Evolutionary conservation across 208 protist species (phyloP).

Genomic region (Trichomonas gallinae): DNA sequence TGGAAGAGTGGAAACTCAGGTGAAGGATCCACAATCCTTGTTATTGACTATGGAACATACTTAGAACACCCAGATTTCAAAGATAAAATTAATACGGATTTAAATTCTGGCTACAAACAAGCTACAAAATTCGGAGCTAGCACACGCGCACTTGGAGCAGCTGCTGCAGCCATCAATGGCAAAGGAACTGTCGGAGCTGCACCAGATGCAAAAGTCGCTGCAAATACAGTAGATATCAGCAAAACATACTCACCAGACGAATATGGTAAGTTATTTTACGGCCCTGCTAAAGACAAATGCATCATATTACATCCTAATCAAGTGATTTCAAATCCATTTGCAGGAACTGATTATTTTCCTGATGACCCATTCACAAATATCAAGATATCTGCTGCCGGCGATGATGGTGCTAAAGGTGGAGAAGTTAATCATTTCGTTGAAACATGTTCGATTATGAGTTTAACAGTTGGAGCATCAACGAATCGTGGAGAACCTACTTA

Average conservation of each 20-base stretch:
- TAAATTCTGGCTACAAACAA: background rate
- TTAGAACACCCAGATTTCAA: background rate
- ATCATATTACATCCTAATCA: background rate
- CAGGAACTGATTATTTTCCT: background rate
- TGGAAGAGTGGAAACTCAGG: background rate
- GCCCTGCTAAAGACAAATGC: too few relatives aligned
- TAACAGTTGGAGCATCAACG: background rate
- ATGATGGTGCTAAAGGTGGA: background rate
- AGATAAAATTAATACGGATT: background rate
- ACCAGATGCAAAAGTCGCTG: background rate
- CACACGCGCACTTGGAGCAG: background rate
- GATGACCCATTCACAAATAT: background rate
- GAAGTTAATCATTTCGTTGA: background rate
- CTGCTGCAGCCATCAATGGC: background rate
- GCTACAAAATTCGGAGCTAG: background rate
- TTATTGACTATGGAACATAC: background rate
- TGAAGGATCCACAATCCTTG: background rate
- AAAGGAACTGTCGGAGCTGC: background rate
- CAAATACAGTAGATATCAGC: background rate
- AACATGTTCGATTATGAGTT: background rate
- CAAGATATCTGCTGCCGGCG: background rate
- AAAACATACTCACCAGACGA: background rate
- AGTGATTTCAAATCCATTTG: background rate
- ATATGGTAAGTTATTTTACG: too few relatives aligned
- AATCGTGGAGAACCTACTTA: background rate